Base-by-base conservation (phyloP, 495 filamentous ascomycete genomes). In the Talaromyces liani region DNA sequence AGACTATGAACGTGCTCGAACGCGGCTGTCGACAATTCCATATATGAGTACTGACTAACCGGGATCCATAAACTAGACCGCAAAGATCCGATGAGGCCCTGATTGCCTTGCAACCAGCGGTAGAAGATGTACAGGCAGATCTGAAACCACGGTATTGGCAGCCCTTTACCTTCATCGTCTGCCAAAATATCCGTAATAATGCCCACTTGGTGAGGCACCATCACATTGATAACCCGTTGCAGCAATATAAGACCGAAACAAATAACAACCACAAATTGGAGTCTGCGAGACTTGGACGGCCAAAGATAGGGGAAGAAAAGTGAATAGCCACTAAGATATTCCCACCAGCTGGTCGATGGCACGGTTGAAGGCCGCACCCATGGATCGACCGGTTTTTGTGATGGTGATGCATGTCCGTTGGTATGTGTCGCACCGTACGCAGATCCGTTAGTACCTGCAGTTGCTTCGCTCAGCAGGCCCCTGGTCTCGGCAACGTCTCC, bases 1-100 rank as follows among this genome's bases (percentile, higher is more conserved):
- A 98, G 85, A 41, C 88, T 86, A 73, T 98, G 94, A 18, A 98
- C 94, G 70, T 98, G 94, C 73, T 98, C 94, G 68, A 98, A 98
- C 6, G 93, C 89, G 7, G 94, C 92, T 2, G 92, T 93, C 1
- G 92, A 96, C 31, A 98, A 82, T 58, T 94, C 91, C 73, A 91
- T 90, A 73, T 97, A 98, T 7, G 93, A 95, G 73, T 97, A 96
- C 71, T 98, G 94, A 39, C 91, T 87, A 58, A 98, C 91, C 1
- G 94, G 94, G 54, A 98, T 92, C 94, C 94, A 98, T 29, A 98
- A 77, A 18, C 88, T 84, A 20, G 90, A 88, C 58, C 94, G 85
- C 7, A 89, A 62, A 16, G 92, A 93, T 12, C 91, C 91, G 34
- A 98, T 84, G 22, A 97, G 75, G 7, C 94, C 94, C 65, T 91